Percentiles rank a stretch among this genome's conserved stretches.
These are phyloP conservation scores for Sphaerostilbella broomeana DNA, from an alignment of 2,329 filamentous ascomycete species.

Conservation along the genomic window DNA sequence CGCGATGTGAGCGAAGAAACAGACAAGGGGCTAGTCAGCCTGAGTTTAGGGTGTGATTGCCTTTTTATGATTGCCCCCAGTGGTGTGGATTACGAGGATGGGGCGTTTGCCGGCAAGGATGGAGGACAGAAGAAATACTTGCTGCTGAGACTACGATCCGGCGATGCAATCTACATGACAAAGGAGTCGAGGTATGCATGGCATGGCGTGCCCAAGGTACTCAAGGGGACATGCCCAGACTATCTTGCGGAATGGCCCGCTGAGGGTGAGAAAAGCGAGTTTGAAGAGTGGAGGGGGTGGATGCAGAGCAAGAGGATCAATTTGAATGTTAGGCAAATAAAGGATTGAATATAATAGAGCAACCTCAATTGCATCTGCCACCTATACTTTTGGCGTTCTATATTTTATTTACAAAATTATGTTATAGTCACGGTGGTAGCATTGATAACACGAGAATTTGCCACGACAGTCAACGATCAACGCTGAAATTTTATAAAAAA, in stretches of 20 bases:
- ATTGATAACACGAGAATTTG: no score
- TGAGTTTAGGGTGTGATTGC: conserved; percentile 85
- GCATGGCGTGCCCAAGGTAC: conserved; percentile 88
- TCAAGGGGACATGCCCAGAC: conserved; percentile 70
- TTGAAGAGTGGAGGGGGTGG: conserved; percentile 73
- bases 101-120: not conserved
- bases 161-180: conserved; percentile 88
- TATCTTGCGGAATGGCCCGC: conserved; percentile 72
- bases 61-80: conserved; percentile 77
- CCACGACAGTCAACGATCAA: not conserved
- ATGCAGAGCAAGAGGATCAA: conserved; percentile 85
- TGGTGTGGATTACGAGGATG: conserved; percentile 8
- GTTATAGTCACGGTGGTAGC: no score
- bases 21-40: conserved; percentile 69
- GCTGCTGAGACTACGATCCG: conserved; percentile 66
- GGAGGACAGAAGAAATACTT: conserved; percentile 41
- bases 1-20: conserved; percentile 87
- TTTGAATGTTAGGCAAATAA: conserved; percentile 88
- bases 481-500: no score
- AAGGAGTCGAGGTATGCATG: conserved; percentile 77
- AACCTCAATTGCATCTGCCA: no score
- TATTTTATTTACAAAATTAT: no score
- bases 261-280: conserved; percentile 40
- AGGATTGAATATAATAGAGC: conserved; percentile 41
- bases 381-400: no score